Evolutionary conservation across 202 grass and related monocot species (phyloP).

Genomic region (Setaria viridis): DNA sequence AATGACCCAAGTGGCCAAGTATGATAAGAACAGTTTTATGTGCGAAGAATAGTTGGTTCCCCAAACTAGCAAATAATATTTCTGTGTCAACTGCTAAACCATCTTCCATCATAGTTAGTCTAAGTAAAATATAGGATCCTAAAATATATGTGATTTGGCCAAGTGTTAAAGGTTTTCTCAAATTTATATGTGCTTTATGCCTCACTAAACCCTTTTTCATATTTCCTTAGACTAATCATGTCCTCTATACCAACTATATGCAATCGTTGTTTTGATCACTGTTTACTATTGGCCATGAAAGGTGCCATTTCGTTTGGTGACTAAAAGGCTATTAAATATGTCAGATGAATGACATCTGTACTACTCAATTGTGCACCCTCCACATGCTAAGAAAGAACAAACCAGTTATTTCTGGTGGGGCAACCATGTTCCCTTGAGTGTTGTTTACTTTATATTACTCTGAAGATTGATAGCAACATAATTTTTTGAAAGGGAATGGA

Average conservation of each 20-base stretch:
- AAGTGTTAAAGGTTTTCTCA: not conserved
- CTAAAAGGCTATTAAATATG: slow-evolving; percentile 28
- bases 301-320: slow-evolving; percentile 2
- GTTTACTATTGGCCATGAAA: not conserved
- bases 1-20: not conserved
- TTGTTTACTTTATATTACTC: slow-evolving; percentile 31
- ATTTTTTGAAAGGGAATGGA: not conserved
- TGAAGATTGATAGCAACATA: slow-evolving; percentile 15
- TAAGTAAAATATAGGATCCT: not conserved
- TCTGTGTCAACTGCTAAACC: not conserved
- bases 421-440: slow-evolving; percentile 42
- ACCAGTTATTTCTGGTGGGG: slow-evolving; percentile 42
- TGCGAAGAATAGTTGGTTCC: not conserved
- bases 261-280: not conserved
- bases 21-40: not conserved
- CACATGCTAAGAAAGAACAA: slow-evolving; percentile 39
- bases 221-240: slow-evolving; percentile 29
- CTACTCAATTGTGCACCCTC: slow-evolving; percentile 16
- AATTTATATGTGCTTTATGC: not conserved
- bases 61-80: not conserved
- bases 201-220: not conserved
- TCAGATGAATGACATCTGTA: slow-evolving; percentile 35
- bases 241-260: not conserved
- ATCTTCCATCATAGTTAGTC: not conserved
- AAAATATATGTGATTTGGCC: not conserved